Base-by-base conservation (phyloP, 1,139 yeast genomes). In the Lodderomyces jiufengensis region DNA sequence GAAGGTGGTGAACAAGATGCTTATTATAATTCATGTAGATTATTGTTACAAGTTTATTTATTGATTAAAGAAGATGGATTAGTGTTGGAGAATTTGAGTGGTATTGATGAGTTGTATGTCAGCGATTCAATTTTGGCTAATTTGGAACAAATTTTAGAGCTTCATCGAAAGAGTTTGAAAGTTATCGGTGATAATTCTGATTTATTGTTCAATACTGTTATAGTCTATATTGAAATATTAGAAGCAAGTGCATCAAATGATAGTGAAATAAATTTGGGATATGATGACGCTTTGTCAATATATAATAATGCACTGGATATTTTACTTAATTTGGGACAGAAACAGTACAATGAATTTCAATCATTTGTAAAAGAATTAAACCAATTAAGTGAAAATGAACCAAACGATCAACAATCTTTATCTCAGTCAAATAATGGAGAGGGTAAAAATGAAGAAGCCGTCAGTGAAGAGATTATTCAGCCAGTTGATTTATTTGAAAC, bases 21-120 rank as follows among this genome's bases (percentile, higher is more conserved):
- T 11, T 59, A 63, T 38, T 76, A 74, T 48, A 76, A 76, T 48
- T 56, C 73, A 2, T 63, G 75, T 9, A 48, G 82, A 34, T 56
- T 76, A 29, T 50, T 73, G 20, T 72, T 70, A 44, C 74, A 68
- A 40, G 79, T 76, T 0, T 72, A 74, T 48, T 27, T 33, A 18
- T 12, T 37, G 8, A 5, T 56, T 31, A 67, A 65, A 37, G 11
- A 16, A 11, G 78, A 73, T 21, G 76, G 73, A 1, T 66, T 73
- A 3, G 51, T 59, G 15, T 40, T 73, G 4, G 41, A 50, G 5
- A 64, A 58, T 5, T 55, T 75, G 41, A 51, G 42, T 9, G 69
- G 66, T 34, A 66, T 75, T 24, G 66, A 58, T 9, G 75, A 70
- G 15, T 74, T 67, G 1, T 45, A 69, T 27, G 9, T n/a, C 16